phyloP scores from a whole-genome alignment of 2,329 filamentous ascomycete genomes.

The Boeremia exigua region DNA sequence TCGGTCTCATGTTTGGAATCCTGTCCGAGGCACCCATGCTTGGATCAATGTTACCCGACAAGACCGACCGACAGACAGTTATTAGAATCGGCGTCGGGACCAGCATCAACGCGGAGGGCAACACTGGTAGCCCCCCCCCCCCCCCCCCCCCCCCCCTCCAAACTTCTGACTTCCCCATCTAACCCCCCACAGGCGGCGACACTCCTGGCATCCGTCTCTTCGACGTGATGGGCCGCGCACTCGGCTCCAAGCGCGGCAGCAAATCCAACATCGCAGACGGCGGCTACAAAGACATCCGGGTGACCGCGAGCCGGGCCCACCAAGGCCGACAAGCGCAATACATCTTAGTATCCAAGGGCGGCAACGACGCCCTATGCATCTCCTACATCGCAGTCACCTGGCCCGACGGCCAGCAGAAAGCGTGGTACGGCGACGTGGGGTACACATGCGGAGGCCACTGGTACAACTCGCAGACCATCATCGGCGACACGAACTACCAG shows the following conservation, averaged over 20 bases:
- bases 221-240: constrained; percentile 9
- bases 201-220: constrained; percentile 10
- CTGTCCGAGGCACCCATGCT: constrained; percentile 4
- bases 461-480: constrained; percentile 20
- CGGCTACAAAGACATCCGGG: constrained; percentile 7
- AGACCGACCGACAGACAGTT: neutral
- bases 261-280: constrained; percentile 10
- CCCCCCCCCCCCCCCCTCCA: neutral
- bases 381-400: constrained; percentile 21
- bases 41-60: constrained; percentile 1
- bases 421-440: constrained; percentile 22
- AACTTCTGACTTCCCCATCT: neutral
- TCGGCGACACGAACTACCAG: constrained; percentile 11
- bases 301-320: neutral
- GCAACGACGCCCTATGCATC: constrained; percentile 22
- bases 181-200: neutral
- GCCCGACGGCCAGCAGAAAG: constrained; percentile 18
- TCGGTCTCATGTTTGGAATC: constrained; percentile 1
- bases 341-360: constrained; percentile 15
- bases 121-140: neutral
- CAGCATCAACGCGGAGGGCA: constrained; percentile 1
- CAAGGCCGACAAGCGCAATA: constrained; percentile 14
- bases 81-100: constrained; percentile 9
- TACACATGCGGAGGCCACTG: constrained; percentile 16
- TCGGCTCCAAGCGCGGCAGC: constrained; percentile 7